Evolutionary conservation across 805 yeast genomes (phyloP), one percentile per base, ranked within the genome.

Genomic region (Yamadazyma sp.): DNA sequence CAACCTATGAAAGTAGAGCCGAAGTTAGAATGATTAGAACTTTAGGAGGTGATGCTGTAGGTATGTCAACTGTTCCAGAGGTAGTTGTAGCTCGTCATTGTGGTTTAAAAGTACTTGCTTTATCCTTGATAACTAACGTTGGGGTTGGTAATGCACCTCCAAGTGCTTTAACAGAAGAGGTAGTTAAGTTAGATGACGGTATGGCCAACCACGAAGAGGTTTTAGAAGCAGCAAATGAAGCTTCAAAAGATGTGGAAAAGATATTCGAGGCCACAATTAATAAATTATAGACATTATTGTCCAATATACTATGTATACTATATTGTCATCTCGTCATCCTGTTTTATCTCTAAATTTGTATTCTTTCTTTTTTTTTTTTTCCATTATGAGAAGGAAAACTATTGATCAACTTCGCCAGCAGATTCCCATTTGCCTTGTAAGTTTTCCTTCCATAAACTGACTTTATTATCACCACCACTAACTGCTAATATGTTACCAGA

Each of bases 61-160:
- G 98, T 4, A 91, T 91, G 98, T 84, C 95, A 38, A 93, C 98
- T 0, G 97, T 91, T 22, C 97, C 98, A 0, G 98, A 91, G 60
- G 95, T 87, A 2, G 78, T 87, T 42, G 82, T 87, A 13, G 98
- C 96, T 2, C 79, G 95, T 56, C 98, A 93, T 57, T 74, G 80
- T 40, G 95, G 89, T 1, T 60, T 93, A 64, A 73, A 68, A 44
- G 95, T 88, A 4, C 64, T 91, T 43, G 98, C 97, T 0, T 58
- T 91, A 27, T 82, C 93, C 44, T 69, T 93, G 42, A 82, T 91
- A 48, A 91, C 98, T 14, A 91, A 91, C 53, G 80, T 76, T 1
- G 88, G 86, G 23, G 84, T 88, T 5, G 73, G 73, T 17, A 82
- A 74, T 18, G 72, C 75, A 36, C 86, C 93, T 7, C 78, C 82